Conservation (phyloP, 192 early-diverging fungal genomes). For the Bifiguratus adelaidae region DNA sequence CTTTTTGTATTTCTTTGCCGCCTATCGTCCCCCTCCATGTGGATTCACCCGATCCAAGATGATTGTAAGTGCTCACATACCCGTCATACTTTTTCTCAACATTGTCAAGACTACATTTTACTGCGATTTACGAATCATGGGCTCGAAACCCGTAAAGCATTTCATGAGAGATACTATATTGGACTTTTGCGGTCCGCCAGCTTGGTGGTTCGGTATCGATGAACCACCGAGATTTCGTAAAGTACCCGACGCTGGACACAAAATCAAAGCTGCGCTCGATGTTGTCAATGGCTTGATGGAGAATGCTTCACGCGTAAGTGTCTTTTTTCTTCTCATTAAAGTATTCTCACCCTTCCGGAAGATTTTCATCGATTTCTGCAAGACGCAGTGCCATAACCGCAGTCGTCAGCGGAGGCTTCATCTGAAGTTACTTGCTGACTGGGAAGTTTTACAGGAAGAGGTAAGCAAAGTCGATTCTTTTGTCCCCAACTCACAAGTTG, state of each 20-base stretch:
- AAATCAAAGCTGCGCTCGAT: slow-evolving; percentile 1
- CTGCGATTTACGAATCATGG: slow-evolving; percentile 23
- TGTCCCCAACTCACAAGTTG: neutral
- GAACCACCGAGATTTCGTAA: neutral
- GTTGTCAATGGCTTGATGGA: slow-evolving; percentile 6
- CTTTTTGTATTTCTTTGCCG: slow-evolving; percentile 32
- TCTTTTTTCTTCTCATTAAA: neutral
- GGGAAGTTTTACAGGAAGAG: slow-evolving; percentile 46
- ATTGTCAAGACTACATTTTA: slow-evolving; percentile 24
- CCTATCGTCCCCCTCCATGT: slow-evolving; percentile 29
- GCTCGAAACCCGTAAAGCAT: slow-evolving; percentile 5
- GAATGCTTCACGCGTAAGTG: slow-evolving; percentile 7
- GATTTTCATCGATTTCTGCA: slow-evolving; percentile 37
- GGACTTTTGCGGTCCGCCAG: slow-evolving; percentile 11
- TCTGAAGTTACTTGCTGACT: slow-evolving; percentile 40
- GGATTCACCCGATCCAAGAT: slow-evolving; percentile 40
- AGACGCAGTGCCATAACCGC: slow-evolving; percentile 47
- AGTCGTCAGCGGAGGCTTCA: slow-evolving; percentile 46
- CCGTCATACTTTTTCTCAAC: neutral
- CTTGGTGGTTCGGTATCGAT: slow-evolving; percentile 12
- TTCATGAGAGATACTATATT: slow-evolving; percentile 5
- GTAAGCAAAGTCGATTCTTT: slow-evolving; percentile 9
- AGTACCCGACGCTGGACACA: neutral
- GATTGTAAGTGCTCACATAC: slow-evolving; percentile 8
- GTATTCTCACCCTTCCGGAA: neutral